Evolutionary conservation across 2,329 filamentous ascomycete genomes (phyloP).

Genomic region (Pseudopithomyces maydicus): DNA sequence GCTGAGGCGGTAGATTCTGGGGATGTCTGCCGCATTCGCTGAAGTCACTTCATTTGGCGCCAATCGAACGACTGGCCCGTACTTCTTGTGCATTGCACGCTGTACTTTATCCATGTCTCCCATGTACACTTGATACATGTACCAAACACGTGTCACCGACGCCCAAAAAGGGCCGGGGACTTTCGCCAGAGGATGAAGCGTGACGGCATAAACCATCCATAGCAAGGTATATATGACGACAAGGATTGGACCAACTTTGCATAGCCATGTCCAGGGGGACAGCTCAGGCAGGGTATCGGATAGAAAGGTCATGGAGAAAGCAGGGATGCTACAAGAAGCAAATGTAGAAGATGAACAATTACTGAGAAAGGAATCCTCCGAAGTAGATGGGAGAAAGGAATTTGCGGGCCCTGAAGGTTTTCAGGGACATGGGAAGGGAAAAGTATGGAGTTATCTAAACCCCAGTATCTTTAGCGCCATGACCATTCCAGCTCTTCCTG

Average conservation of each 20-base stretch:
- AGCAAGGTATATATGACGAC: slow-evolving; percentile 9
- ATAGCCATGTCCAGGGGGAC: slow-evolving; percentile 5
- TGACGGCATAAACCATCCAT: slow-evolving; percentile 20
- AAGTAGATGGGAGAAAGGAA: background rate
- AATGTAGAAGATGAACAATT: background rate
- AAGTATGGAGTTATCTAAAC: background rate
- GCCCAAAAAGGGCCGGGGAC: slow-evolving; percentile 23
- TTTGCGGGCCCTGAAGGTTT: too few relatives aligned
- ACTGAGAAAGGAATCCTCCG: background rate
- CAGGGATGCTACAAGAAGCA: background rate
- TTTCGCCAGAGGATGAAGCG: slow-evolving; percentile 19
- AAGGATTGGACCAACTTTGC: background rate
- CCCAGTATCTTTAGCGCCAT: background rate
- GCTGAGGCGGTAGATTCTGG: slow-evolving; percentile 20
- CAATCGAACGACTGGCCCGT: slow-evolving; percentile 19
- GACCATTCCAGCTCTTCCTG: background rate
- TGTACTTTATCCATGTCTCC: slow-evolving; percentile 19
- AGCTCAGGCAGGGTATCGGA: slow-evolving; percentile 7
- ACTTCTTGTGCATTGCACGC: slow-evolving; percentile 15
- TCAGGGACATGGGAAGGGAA: background rate
- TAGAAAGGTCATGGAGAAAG: slow-evolving; percentile 5
- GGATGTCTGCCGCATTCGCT: slow-evolving; percentile 14
- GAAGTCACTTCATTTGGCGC: slow-evolving; percentile 25
- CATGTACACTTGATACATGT: slow-evolving; percentile 17
- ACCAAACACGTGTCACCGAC: slow-evolving; percentile 22